Base-by-base conservation (phyloP, 768 basidiomycete species). In the Clitopilus passeckerianus region DNA sequence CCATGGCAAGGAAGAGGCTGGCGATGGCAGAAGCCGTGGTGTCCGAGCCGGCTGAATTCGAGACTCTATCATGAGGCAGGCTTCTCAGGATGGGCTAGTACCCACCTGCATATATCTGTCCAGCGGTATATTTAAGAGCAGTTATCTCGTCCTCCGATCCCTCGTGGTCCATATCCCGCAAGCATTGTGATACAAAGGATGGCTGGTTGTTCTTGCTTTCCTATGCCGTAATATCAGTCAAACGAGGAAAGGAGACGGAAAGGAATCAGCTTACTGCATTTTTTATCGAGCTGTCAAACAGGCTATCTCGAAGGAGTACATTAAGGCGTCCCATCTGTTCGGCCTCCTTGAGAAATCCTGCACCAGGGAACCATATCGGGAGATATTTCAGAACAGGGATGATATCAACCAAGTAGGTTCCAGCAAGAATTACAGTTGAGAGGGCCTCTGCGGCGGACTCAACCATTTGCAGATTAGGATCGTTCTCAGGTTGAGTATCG, bases 1-100 rank as follows among this genome's bases (percentile, higher is more conserved):
- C 59, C 71, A 73, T 72, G 16, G 68, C 69, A 30, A 70, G 62
- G 34, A 70, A 61, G 43, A 75, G 22, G 12, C 46, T 50, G 18
- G 46, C 46, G 20, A 50, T 18, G 3, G 46, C 46, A 18, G 46
- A 50, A 10, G 22, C 46, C 10, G 46, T 50, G 9, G 46, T 50
- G 46, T 50, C 46, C 20, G 46, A 12, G 20, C 18, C 46, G 5
- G 46, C 46, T 50, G 10, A 9, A 41, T 41, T 41, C 37, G 10
- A 2, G 37, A 30, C 4, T 30, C 7, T 30, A 41, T 41, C 10
- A 12, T 5, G 14, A 41, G 10, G 12, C n/a, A 12, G 14, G n/a
- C n/a, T 9, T n/a, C 9, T 50, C 3, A 9, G 20, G 46, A 50
- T 2, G 10, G 2, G 20, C 46, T 5, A 23, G 3, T 50, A 18